Conservation (phyloP, 2,329 filamentous ascomycete genomes). For the Shiraia bambusicola region DNA sequence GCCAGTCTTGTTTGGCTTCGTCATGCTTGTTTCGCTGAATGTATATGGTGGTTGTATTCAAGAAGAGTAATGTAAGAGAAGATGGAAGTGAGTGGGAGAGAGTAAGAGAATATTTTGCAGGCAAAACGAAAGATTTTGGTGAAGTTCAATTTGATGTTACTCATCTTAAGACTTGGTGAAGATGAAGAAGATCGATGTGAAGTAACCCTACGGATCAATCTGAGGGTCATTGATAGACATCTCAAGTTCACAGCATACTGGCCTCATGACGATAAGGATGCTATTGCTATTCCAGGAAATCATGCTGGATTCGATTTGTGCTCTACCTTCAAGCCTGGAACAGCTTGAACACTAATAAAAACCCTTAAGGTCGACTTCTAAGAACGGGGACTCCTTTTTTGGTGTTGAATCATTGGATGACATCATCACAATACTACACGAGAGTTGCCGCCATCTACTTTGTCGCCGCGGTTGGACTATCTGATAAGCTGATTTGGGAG, state of each 20-base stretch:
- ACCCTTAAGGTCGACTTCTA: no score
- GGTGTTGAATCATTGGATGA: no score
- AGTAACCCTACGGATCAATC: slow-evolving; percentile 9
- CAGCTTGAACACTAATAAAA: neutral
- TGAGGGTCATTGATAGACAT: slow-evolving; percentile 17
- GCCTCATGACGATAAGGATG: neutral
- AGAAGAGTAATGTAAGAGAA: no score
- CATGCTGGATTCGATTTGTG: neutral
- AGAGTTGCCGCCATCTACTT: no score
- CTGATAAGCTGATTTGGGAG: no score
- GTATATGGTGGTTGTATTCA: neutral
- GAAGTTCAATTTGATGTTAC: slow-evolving; percentile 12
- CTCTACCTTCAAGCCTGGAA: neutral
- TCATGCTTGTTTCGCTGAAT: neutral
- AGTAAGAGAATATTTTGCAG: neutral
- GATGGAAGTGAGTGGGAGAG: no score
- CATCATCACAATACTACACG: no score
- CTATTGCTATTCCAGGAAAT: neutral
- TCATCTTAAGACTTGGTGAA: slow-evolving; percentile 2
- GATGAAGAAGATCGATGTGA: slow-evolving; percentile 2
- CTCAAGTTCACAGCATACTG: slow-evolving; percentile 14
- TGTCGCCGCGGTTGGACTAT: no score
- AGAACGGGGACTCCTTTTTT: no score
- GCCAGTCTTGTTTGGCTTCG: neutral
- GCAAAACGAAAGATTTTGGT: slow-evolving; percentile 12